Evolutionary conservation across 2,329 filamentous ascomycete species (phyloP), one percentile per base, ranked within the genome.

Genomic region (Nemania sp.): DNA sequence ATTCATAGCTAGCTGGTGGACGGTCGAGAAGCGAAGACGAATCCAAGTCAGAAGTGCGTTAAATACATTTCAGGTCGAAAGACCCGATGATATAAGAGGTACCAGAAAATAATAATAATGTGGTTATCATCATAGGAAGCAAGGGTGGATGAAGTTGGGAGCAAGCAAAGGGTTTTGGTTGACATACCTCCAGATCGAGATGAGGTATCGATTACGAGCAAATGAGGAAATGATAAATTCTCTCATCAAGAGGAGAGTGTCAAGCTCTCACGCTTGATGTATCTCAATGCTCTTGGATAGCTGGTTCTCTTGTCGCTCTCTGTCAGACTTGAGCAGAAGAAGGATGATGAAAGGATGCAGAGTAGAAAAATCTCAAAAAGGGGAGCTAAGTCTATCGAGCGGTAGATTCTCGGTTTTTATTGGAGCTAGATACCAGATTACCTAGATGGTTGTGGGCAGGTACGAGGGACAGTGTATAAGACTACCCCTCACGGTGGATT

Each of bases 1-100:
- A 25, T 49, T 39, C 58, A n/a, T 37, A 32, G 34, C 43, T 12
- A 51, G 46, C 45, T 34, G 25, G 35, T 32, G 32, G 20, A 21
- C 20, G 12, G 20, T 52, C 2, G 17, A 42, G 18, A 6, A 45
- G 32, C 15, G 35, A 47, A 21, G 12, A 47, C 35, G 52, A n/a
- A 39, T 61, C 64, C 67, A 68, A 60, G 72, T 93, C 90, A 93
- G 90, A 92, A 91, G 90, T 92, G 89, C 88, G 81, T 80, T 90
- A 82, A 85, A 90, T 91, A 91, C 90, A 93, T 74, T 90, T 78
- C 87, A 82, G 79, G 74, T 79, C 81, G 73, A 76, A 80, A 80
- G 74, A 73, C 83, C 82, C 87, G 70, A 73, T 95, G 89, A 91
- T 86, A 92, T 92, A 95, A 96, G 92, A 96, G 92, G 92, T 96